A percentile compares a stretch with the other conserved stretches of the same genome.
Evolutionary conservation across 2,329 filamentous ascomycete genomes (phyloP).

Genomic region (Sclerotinia nivalis): DNA sequence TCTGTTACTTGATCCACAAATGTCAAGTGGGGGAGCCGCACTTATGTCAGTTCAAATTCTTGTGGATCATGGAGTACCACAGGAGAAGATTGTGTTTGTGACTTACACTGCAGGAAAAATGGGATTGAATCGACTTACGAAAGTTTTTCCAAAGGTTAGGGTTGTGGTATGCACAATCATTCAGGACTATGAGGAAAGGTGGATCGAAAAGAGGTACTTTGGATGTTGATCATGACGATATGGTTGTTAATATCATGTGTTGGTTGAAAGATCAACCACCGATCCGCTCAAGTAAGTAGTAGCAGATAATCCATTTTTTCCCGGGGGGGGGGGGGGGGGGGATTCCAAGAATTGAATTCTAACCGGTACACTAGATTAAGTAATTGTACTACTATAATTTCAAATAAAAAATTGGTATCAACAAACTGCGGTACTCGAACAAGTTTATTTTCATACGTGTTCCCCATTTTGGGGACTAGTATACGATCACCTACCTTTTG

Average conservation of each 20-base stretch:
- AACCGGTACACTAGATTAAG: neutral
- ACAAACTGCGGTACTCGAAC: neutral
- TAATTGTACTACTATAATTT: neutral
- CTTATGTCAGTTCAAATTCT: conserved; percentile 97
- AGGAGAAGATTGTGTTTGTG: conserved; percentile 85
- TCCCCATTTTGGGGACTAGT: neutral
- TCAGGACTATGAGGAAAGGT: conserved; percentile 79
- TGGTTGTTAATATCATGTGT: neutral
- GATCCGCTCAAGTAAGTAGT: neutral
- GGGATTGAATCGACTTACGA: conserved; percentile 80
- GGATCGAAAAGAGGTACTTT: conserved; percentile 88
- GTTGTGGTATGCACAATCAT: conserved; percentile 84
- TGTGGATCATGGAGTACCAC: conserved; percentile 85
- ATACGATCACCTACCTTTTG: neutral
- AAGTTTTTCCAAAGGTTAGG: conserved; percentile 83
- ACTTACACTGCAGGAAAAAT: conserved; percentile 87
- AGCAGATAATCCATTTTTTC: neutral
- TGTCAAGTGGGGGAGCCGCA: conserved; percentile 82
- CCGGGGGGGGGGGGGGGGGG: too few species aligned
- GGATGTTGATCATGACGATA: conserved; percentile 61
- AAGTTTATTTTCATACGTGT: neutral
- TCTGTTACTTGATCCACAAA: conserved; percentile 86
- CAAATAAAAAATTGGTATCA: neutral
- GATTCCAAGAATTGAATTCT: neutral
- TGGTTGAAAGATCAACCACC: neutral